Base-by-base conservation (phyloP, 495 filamentous ascomycete genomes). In the Durotheca rogersii region DNA sequence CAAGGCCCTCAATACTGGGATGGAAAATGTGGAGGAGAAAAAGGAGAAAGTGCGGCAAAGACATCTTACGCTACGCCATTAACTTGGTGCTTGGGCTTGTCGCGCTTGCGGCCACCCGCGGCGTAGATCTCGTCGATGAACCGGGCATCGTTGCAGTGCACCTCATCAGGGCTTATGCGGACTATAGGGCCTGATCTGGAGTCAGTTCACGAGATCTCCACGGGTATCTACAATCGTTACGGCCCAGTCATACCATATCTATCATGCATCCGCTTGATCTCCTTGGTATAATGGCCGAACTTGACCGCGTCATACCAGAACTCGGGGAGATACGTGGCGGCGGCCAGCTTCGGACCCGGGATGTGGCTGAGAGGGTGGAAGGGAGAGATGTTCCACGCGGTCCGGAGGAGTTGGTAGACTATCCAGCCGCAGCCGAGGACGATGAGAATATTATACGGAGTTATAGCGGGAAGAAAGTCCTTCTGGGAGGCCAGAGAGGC, bases 301-400 rank as follows among this genome's bases (percentile, higher is more conserved):
- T 64, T 57, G 30, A 77, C 49, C 12, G 75, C 51, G 41, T 80
- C 74, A 37, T 74, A 71, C 56, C 75, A 81, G 27, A 72, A 75
- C 37, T 81, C 79, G 25, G 77, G 77, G 17, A 70, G 49, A 18
- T 66, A 69, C 7, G 71, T 74, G 1, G 64, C 53, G 0, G 73
- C 75, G 0, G 77, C 74, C 6, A 80, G 55, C 57, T 68, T 77
- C 1, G 76, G 76, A 0, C 76, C 78, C 3, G 78, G 78, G 34
- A 78, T 61, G n/a, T 47, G 43, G 20, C 32, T 40, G 4, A 70
- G 54, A 1, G 67, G 67, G 33, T 70, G 67, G 12, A 67, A 54
- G 5, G 67, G 58, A 1, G 61, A 66, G 34, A 66, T 51, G 34
- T 68, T 58, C 56, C 65, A 69, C 3, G 61, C 25, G n/a, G 52